phyloP scores from a whole-genome alignment of 1,284 basidiomycete species.

The Phylloboletellus chloephorus region DNA sequence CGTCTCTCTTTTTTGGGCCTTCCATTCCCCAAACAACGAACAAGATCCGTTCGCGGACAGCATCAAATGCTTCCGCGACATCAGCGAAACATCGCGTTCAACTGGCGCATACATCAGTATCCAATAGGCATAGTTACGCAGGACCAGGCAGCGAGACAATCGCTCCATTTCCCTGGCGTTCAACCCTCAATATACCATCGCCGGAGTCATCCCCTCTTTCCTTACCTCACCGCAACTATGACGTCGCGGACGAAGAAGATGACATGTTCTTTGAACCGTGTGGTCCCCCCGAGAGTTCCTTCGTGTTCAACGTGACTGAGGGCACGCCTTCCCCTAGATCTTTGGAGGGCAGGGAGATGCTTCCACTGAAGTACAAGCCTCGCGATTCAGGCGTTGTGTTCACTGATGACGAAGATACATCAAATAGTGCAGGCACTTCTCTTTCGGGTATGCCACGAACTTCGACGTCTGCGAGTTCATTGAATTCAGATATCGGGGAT shows the following conservation, averaged over 20 bases:
- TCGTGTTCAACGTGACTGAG: conserved; percentile 49
- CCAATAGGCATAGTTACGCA: conserved; percentile 60
- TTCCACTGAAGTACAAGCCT: conserved; percentile 64
- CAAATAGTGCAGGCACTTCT: conserved; percentile 30
- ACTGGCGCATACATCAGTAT: conserved; percentile 29
- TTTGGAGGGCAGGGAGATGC: conserved; percentile 36
- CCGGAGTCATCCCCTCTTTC: conserved; percentile 46
- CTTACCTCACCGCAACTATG: conserved; percentile 22
- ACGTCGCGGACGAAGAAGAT: conserved; percentile 43
- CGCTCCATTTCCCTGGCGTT: conserved; percentile 42
- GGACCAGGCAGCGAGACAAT: conserved; percentile 24
- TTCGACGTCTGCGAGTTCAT: conserved; percentile 54
- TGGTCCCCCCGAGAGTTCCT: conserved; percentile 43
- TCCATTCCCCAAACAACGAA: conserved; percentile 39
- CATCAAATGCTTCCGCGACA: conserved; percentile 17
- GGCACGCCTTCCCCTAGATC: conserved; percentile 55
- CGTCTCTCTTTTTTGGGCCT: conserved; percentile 70
- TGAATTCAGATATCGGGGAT: conserved; percentile 50
- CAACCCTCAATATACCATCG: conserved; percentile 37
- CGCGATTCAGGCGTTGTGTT: conserved; percentile 63
- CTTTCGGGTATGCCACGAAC: conserved; percentile 45
- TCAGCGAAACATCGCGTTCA: conserved; percentile 6
- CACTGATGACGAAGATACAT: conserved; percentile 53
- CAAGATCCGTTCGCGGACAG: conserved; percentile 21
- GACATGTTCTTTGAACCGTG: conserved; percentile 53